Evolutionary conservation across 352 stramenopile species (phyloP).

Genomic region (Elongisporangium anandrum): DNA sequence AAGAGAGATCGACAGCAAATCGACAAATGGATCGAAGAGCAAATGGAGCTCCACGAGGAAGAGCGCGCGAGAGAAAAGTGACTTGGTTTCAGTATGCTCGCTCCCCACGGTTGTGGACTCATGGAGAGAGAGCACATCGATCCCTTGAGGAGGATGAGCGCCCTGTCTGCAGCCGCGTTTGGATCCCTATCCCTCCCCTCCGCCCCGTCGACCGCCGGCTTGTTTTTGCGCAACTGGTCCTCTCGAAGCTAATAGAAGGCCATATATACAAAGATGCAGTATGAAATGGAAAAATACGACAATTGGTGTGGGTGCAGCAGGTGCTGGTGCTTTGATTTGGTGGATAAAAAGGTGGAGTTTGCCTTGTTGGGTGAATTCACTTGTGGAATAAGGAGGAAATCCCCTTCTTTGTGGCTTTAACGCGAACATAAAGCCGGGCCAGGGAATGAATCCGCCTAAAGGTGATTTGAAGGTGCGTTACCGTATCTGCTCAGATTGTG

Average conservation of each 20-base stretch:
- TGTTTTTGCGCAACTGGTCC: background rate
- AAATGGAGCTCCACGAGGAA: background rate
- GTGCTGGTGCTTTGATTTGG: background rate
- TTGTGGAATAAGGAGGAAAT: background rate
- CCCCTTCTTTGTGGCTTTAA: background rate
- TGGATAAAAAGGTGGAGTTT: background rate
- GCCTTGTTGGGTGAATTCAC: background rate
- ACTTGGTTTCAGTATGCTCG: background rate
- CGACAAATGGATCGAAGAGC: background rate
- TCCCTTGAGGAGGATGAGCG: background rate
- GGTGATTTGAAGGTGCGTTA: background rate
- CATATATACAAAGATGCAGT: background rate
- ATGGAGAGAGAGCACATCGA: background rate
- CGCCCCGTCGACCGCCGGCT: background rate
- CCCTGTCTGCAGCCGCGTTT: background rate
- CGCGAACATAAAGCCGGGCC: background rate
- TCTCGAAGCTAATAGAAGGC: background rate
- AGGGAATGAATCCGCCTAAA: background rate
- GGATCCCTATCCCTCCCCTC: background rate
- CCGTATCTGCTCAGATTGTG: background rate
- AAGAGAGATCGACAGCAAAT: background rate
- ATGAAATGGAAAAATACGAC: background rate
- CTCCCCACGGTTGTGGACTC: background rate
- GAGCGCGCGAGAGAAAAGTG: background rate
- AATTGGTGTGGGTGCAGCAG: background rate